Conservation (phyloP, 2,329 filamentous ascomycete genomes). For the Graphilbum fragrans region DNA sequence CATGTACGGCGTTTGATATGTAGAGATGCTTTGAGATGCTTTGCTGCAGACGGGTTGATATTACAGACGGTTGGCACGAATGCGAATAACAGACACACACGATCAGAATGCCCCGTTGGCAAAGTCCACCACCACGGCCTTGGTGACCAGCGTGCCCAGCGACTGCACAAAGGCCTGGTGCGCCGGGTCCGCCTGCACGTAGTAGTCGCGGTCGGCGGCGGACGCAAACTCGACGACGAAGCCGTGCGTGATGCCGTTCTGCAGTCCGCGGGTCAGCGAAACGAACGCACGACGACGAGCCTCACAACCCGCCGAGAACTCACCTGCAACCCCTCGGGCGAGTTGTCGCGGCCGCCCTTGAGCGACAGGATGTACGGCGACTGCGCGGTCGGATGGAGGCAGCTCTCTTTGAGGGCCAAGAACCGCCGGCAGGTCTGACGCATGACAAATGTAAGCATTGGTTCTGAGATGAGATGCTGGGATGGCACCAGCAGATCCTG, state of each 20-base stretch:
- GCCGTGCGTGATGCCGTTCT: conserved; percentile 55
- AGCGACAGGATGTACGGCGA: conserved; percentile 47
- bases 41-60: too few relatives aligned
- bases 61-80: too few relatives aligned
- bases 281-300: too few relatives aligned
- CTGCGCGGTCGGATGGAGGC: conserved; percentile 46
- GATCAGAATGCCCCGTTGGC: neutral
- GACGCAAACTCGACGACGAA: conserved; percentile 58
- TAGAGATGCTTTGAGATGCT: too few relatives aligned
- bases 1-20: too few relatives aligned
- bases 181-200: conserved; percentile 49
- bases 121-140: conserved; percentile 3
- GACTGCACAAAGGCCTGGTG: conserved; percentile 42
- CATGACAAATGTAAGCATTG: too few relatives aligned
- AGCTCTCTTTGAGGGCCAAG: conserved; percentile 42
- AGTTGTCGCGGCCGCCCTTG: conserved; percentile 50
- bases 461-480: too few relatives aligned
- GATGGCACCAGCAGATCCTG: too few relatives aligned
- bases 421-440: conserved; percentile 21
- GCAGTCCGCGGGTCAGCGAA: neutral
- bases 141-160: neutral
- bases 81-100: too few relatives aligned
- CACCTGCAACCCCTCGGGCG: conserved; percentile 48
- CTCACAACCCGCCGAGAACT: neutral
- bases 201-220: conserved; percentile 54